phyloP scores from a whole-genome alignment of 768 basidiomycete genomes.

The Calvatia gigantea region DNA sequence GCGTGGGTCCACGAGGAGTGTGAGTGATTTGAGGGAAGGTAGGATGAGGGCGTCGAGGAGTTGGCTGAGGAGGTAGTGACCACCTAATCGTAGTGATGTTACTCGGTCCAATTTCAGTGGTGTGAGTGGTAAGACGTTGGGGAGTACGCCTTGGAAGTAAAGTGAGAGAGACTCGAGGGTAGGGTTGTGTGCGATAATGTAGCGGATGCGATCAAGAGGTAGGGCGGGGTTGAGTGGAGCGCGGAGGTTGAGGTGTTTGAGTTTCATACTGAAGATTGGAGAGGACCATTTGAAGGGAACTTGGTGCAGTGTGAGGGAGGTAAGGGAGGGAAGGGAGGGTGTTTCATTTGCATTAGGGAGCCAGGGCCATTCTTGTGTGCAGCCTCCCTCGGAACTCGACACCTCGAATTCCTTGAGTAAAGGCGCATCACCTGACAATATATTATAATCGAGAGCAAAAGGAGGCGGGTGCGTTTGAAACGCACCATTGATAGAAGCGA shows the following conservation, averaged over 20 bases:
- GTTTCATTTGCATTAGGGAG: constrained; percentile 46
- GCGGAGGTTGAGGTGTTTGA: constrained; percentile 59
- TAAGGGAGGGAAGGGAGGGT: constrained; percentile 42
- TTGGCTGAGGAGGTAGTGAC: constrained; percentile 60
- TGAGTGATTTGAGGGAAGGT: constrained; percentile 56
- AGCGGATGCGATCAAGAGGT: constrained; percentile 65
- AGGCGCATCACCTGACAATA: constrained; percentile 60
- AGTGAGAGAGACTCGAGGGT: constrained; percentile 54
- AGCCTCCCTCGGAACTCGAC: constrained; percentile 62
- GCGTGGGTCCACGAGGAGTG: constrained; percentile 70
- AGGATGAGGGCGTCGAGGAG: constrained; percentile 60
- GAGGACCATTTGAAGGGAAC: constrained; percentile 78
- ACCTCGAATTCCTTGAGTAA: constrained; percentile 75
- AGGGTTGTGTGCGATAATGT: constrained; percentile 58
- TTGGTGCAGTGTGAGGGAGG: constrained; percentile 62
- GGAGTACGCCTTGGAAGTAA: constrained; percentile 58
- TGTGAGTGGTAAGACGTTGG: constrained; percentile 59
- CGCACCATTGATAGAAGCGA: constrained; percentile 71
- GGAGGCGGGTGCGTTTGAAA: constrained; percentile 13
- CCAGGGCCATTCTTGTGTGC: constrained; percentile 73
- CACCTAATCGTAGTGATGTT: constrained; percentile 55
- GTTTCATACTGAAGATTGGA: constrained; percentile 56
- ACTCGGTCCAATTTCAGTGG: constrained; percentile 52
- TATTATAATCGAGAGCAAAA: constrained; percentile 11
- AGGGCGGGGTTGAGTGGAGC: constrained; percentile 61